A percentile compares a stretch with the other conserved stretches of the same genome.
Evolutionary conservation across 352 stramenopile species (phyloP).

Genomic region (Phytophthora kernoviae): DNA sequence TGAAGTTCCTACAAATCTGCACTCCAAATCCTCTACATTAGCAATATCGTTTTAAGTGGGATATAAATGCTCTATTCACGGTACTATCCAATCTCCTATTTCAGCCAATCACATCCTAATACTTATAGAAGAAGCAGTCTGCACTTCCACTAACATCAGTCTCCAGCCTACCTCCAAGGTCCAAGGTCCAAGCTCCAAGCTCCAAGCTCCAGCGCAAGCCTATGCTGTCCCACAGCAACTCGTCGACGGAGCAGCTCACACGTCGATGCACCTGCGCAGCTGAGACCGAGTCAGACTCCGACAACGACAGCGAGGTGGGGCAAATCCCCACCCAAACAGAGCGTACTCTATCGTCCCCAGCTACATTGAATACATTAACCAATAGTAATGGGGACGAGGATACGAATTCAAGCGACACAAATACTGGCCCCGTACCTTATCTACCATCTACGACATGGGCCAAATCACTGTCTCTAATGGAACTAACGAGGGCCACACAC

Average conservation of each 20-base stretch:
- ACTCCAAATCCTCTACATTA: too few species aligned
- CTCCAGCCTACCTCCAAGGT: constrained; percentile 3
- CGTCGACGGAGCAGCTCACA: constrained; percentile 26
- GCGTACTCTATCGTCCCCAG: constrained; percentile 14
- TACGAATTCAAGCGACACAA: constrained; percentile 2
- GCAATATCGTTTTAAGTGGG: neutral
- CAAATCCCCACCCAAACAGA: constrained; percentile 3
- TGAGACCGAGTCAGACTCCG: constrained; percentile 77
- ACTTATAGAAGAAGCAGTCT: too few species aligned
- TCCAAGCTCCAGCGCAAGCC: neutral
- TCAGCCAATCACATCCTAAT: neutral
- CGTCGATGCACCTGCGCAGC: constrained; percentile 73
- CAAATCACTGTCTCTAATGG: constrained; percentile 38
- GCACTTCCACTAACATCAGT: constrained; percentile 5
- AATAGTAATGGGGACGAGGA: neutral
- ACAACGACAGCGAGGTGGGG: constrained; percentile 47
- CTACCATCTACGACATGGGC: constrained; percentile 16
- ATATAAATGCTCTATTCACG: neutral
- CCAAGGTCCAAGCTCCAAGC: neutral
- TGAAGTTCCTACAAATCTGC: too few species aligned
- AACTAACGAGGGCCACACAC: constrained; percentile 40
- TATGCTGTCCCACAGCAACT: constrained; percentile 8
- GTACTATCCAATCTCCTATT: neutral
- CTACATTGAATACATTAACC: neutral
- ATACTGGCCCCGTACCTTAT: constrained; percentile 2